Evolutionary conservation across 2,329 filamentous ascomycete species (phyloP), one percentile per base, ranked within the genome.

Genomic region (Cucurbitaria berberidis): DNA sequence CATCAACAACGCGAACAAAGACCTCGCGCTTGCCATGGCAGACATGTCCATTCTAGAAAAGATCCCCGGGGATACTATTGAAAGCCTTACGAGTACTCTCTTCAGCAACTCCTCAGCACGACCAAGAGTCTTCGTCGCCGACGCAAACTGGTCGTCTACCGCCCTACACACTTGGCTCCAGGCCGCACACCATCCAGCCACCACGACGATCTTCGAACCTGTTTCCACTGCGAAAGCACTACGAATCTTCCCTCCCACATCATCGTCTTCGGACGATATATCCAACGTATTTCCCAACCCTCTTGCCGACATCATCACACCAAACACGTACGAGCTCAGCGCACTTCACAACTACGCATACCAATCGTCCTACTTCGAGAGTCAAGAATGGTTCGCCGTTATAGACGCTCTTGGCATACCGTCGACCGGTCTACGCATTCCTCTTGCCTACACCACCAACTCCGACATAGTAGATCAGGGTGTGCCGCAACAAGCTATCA

Each of bases 21-120:
- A 93, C 59, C 84, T 99, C 2, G 82, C 93, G n/a, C 76, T 97
- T 58, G 93, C 92, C 40, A 96, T 97, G 91, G 93, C 93, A 4
- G 95, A 98, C 70, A 97, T 98, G 92, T 84, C 82, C 49, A 93
- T 96, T 64, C 84, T 96, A 34, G 81, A 86, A 62, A 74, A 75
- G 6, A 74, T 78, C 2, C 72, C 74, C 1, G 27, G 61, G 24
- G 32, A 44, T 2, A 56, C 48, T 7, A 63, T 65, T 15, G 36
- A 48, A 22, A 40, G 63, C 10, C 57, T 63, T 10, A 61, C 63
- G 19, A 45, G 59, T 24, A 45, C 32, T 1, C 40, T 64, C 16
- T 62, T 60, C 57, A 46, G 30, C 26, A 45, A 47, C 22, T 39
- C 53, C 26, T 47, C 57, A 8, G 29, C 48, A 5, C 54, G 81